Evolutionary conservation across 495 filamentous ascomycete genomes (phyloP).

Genomic region (Aspergillus heteromorphus): DNA sequence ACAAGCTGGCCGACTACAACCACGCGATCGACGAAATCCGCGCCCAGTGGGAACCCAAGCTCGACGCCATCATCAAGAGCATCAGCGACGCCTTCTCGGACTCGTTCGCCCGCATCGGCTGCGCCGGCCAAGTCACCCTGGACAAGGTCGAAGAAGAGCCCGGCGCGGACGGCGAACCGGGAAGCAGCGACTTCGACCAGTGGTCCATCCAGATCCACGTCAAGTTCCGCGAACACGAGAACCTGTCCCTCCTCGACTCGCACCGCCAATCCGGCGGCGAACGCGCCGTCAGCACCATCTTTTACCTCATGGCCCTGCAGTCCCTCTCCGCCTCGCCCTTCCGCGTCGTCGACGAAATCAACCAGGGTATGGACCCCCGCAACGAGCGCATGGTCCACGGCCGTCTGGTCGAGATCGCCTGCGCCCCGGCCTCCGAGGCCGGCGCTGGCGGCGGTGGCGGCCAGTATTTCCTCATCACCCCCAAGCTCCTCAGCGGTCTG

Average conservation of each 20-base stretch:
- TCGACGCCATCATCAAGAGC: conserved; percentile 69
- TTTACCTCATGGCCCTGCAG: conserved; percentile 98
- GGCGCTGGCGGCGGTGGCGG: conserved; percentile 32
- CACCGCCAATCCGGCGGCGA: conserved; percentile 97
- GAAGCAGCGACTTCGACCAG: conserved; percentile 78
- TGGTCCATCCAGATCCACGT: conserved; percentile 94
- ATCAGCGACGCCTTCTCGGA: conserved; percentile 87
- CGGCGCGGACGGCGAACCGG: conserved; percentile 35
- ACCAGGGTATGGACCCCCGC: conserved; percentile 98
- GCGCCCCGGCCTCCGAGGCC: conserved; percentile 30
- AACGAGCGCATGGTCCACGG: conserved; percentile 98
- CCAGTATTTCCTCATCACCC: conserved; percentile 94
- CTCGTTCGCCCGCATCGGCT: conserved; percentile 89
- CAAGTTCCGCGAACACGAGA: conserved; percentile 85
- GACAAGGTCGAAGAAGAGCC: conserved; percentile 37
- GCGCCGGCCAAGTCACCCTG: conserved; percentile 85
- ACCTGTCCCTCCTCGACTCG: conserved; percentile 74
- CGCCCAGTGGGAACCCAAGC: conserved; percentile 70
- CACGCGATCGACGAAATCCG: conserved; percentile 54
- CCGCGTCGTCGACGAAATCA: conserved; percentile 98
- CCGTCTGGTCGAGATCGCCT: conserved; percentile 92
- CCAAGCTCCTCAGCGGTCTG: conserved; percentile 84
- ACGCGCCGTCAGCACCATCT: conserved; percentile 93
- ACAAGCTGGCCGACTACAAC: conserved; percentile 44
- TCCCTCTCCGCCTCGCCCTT: conserved; percentile 93